phyloP scores from a whole-genome alignment of 768 basidiomycete species.

The Tylopilus vinaceipallidus region DNA sequence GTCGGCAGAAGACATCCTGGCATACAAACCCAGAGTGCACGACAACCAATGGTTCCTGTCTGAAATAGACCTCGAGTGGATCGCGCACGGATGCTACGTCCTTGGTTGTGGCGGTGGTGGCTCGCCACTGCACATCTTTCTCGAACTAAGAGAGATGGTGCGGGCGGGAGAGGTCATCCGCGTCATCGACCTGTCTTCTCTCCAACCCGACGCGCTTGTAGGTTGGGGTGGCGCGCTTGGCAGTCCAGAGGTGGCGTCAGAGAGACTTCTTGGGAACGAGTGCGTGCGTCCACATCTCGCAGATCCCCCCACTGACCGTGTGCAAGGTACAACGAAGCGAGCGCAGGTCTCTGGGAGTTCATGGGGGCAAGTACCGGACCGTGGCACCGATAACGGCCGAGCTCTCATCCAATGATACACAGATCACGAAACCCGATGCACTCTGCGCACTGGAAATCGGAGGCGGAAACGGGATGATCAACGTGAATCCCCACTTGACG shows the following conservation, averaged over 20 bases:
- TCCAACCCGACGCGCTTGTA: slow-evolving; percentile 42
- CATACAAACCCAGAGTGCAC: slow-evolving; percentile 40
- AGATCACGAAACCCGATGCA: slow-evolving; percentile 35
- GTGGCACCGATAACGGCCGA: background rate
- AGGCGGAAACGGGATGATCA: slow-evolving; percentile 45
- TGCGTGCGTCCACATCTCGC: slow-evolving; percentile 9
- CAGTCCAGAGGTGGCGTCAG: slow-evolving; percentile 38
- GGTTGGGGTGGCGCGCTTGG: slow-evolving; percentile 44
- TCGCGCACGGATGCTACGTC: slow-evolving; percentile 61
- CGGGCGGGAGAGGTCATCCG: slow-evolving; percentile 46
- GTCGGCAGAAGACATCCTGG: slow-evolving; percentile 27
- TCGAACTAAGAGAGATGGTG: slow-evolving; percentile 51
- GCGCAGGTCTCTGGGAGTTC: slow-evolving; percentile 27
- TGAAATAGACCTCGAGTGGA: slow-evolving; percentile 53
- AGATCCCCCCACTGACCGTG: background rate
- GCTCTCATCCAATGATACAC: background rate
- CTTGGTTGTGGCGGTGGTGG: slow-evolving; percentile 67
- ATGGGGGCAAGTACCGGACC: slow-evolving; percentile 21
- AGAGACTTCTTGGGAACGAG: slow-evolving; percentile 39
- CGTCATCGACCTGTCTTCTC: slow-evolving; percentile 43
- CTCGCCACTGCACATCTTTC: slow-evolving; percentile 49
- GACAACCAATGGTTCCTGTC: slow-evolving; percentile 43
- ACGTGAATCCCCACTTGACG: slow-evolving; percentile 31
- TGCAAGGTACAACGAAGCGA: slow-evolving; percentile 34
- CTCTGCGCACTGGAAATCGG: slow-evolving; percentile 42